Evolutionary conservation across 495 filamentous ascomycete genomes (phyloP), one percentile per base, ranked within the genome.

Genomic region (Penicillium coprophilum): DNA sequence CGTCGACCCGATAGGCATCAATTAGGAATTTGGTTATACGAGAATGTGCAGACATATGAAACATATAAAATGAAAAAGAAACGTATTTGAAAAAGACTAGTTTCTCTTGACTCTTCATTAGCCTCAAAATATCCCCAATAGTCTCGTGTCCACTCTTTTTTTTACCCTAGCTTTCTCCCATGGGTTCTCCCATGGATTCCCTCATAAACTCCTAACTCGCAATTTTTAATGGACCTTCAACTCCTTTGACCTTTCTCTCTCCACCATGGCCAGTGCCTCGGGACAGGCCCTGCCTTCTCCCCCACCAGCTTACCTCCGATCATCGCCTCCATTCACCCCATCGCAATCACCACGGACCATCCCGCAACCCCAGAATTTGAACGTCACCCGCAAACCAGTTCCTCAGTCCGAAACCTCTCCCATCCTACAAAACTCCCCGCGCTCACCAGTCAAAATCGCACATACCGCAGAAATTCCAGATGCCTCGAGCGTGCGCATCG

Each of bases 391-490:
- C n/a, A 78, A 72, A 46, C 57, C 67, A 7, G 50, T 61, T 15
- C 57, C 45, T 3, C 59, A 50, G 36, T 46, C 46, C 20, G 67
- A 60, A 13, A 63, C 53, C 47, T 61, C 53, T 27, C 60, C 59
- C 4, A 53, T 63, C 8, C 64, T 75, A 15, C 71, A 77, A 30
- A 61, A 61, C 36, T 68, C 69, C 7, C 74, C 75, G 11, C 65
- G 69, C 30, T 78, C 78, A 5, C 68, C 77, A 1, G 73, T 79
- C 46, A 71, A 61, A 51, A 72, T 78, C 45, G 72, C 77, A 41
- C 58, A 66, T 30, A 67, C 71, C 20, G 43, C 56, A 19, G 65
- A 68, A 32, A 56, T 71, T 30, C 69, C 73, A 10, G 63, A 61
- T 56, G 60, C 72, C 2, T 73, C 71, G 4, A 71, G 57, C 44